Percentiles rank a stretch among this genome's conserved stretches.
Conservation (phyloP, 805 yeast species). For the Isabelozyma pseudorhagii region DNA sequence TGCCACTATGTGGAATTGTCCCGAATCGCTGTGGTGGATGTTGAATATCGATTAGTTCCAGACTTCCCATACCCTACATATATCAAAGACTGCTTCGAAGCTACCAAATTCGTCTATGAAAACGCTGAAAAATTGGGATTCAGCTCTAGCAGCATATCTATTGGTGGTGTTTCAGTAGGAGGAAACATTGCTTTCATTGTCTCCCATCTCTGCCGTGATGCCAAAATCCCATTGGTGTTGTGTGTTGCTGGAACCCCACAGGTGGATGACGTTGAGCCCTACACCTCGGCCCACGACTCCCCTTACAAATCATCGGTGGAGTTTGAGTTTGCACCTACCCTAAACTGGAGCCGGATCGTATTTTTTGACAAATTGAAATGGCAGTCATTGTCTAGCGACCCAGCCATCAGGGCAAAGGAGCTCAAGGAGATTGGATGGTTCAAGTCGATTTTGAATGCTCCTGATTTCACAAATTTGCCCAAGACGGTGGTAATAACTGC, state of each 20-base stretch:
- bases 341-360: constrained; percentile 26
- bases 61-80: constrained; percentile 23
- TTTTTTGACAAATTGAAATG: constrained; percentile 27
- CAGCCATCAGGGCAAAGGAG: constrained; percentile 7
- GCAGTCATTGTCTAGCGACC: constrained; percentile 16
- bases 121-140: constrained; percentile 15
- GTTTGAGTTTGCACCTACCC: constrained; percentile 28
- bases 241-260: constrained; percentile 29
- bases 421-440: constrained; percentile 25
- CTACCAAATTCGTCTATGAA: constrained; percentile 18
- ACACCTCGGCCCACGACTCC: constrained; percentile 18
- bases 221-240: constrained; percentile 15
- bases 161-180: constrained; percentile 23
- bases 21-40: constrained; percentile 24
- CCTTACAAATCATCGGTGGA: constrained; percentile 20
- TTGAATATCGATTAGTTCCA: constrained; percentile 26
- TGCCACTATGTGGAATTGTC: constrained; percentile 20
- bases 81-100: constrained; percentile 23
- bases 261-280: constrained; percentile 22
- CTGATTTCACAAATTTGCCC: constrained; percentile 19
- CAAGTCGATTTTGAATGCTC: constrained; percentile 22
- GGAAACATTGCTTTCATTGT: constrained; percentile 23
- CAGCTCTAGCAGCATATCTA: constrained; percentile 16
- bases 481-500: constrained; percentile 26
- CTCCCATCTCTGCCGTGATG: constrained; percentile 23